Conservation (phyloP, 208 protist species). For the Angomonas ambiguus region DNA sequence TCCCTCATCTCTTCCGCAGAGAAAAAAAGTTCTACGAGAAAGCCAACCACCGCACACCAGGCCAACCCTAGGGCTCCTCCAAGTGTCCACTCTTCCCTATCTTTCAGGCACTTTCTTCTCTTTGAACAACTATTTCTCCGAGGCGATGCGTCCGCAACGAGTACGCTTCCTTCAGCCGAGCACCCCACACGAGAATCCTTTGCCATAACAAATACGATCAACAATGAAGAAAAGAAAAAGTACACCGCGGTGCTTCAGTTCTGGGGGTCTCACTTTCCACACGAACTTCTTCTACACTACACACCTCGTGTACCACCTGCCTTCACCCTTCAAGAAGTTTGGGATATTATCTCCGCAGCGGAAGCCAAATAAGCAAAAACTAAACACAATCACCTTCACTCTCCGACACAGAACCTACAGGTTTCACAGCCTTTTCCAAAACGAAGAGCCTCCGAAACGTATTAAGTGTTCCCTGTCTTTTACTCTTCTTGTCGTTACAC, state of each 20-base stretch:
- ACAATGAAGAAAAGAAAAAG: background rate
- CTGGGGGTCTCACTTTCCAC: background rate
- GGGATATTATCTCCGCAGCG: background rate
- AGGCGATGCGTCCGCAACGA: background rate
- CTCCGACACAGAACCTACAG: background rate
- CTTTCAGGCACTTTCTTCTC: background rate
- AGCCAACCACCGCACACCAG: background rate
- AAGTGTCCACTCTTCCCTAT: background rate
- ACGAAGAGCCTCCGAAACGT: too few species aligned
- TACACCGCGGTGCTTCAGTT: background rate
- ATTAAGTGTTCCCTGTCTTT: too few species aligned
- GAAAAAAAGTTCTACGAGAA: background rate
- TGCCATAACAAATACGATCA: background rate
- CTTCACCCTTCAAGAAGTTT: background rate
- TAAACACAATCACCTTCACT: background rate
- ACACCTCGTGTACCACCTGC: background rate
- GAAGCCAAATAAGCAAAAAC: background rate
- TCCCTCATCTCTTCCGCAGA: background rate
- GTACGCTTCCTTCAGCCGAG: background rate
- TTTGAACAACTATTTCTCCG: background rate
- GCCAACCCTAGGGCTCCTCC: background rate
- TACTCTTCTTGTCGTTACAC: too few species aligned
- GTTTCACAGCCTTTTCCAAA: too few species aligned
- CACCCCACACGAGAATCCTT: background rate
- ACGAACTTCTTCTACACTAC: background rate